A percentile compares a stretch with the other conserved stretches of the same genome.
phyloP scores from a whole-genome alignment of 2,329 filamentous ascomycete species.

The Colletotrichum sp. region DNA sequence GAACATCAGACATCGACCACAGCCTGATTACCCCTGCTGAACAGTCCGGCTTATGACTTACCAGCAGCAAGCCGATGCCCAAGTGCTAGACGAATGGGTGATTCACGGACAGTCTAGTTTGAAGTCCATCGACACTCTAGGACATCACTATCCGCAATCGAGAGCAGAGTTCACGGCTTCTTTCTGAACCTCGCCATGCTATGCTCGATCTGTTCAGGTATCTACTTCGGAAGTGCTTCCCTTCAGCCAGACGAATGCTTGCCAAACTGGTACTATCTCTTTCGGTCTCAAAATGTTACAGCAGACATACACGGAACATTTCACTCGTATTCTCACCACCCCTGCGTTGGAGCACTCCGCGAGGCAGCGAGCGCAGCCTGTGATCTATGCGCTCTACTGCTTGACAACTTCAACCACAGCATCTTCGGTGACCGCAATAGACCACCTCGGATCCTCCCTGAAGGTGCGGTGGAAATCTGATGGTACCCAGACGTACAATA shows the following conservation, averaged over 20 bases:
- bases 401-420: not conserved
- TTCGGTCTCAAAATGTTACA: not conserved
- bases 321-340: accelerated
- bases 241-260: accelerated
- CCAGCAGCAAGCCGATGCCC: too few relatives aligned
- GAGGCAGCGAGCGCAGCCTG: accelerated
- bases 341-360: accelerated
- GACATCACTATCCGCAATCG: too few relatives aligned
- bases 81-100: too few relatives aligned
- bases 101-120: too few relatives aligned
- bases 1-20: too few relatives aligned
- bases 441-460: accelerated
- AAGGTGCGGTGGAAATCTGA: not conserved
- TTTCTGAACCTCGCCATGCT: too few relatives aligned
- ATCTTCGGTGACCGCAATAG: not conserved
- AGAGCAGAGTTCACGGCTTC: too few relatives aligned
- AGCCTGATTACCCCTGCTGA: too few relatives aligned
- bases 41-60: too few relatives aligned
- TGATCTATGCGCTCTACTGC: accelerated
- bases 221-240: accelerated
- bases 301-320: not conserved
- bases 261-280: not conserved
- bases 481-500: not conserved
- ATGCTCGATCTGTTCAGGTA: not conserved
- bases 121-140: too few relatives aligned